A percentile compares a stretch with the other conserved stretches of the same genome.
Conservation (phyloP, 129 eudicot species). For the Arctium minus region DNA sequence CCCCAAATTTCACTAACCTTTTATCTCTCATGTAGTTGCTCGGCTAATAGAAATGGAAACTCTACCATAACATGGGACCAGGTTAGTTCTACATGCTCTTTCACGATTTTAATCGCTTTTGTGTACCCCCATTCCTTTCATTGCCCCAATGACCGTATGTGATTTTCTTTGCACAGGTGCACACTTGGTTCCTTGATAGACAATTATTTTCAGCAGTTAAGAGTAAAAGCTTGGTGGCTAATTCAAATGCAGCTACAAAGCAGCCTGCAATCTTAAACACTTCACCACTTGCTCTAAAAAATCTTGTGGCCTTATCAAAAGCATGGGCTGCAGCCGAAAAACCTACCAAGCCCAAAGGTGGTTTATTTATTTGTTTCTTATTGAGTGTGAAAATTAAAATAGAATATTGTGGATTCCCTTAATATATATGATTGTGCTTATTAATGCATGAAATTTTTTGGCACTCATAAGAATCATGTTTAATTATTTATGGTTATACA, state of each 20-base stretch:
- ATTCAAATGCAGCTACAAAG: conserved; percentile 10
- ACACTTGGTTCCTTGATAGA: conserved; percentile 38
- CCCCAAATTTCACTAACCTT: neutral
- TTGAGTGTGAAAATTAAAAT: neutral
- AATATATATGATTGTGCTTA: conserved; percentile 1
- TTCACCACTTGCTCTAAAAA: conserved; percentile 24
- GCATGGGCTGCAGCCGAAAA: conserved; percentile 26
- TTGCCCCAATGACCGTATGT: neutral
- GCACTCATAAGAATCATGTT: neutral
- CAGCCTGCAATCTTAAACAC: conserved; percentile 14
- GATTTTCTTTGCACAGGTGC: conserved; percentile 19
- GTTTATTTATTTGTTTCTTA: neutral
- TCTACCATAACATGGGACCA: conserved; percentile 25
- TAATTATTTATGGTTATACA: neutral
- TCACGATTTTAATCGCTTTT: neutral
- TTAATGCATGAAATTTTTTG: neutral
- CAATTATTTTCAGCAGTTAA: conserved; percentile 24
- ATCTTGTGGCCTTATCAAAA: conserved; percentile 28
- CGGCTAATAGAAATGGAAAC: conserved; percentile 29
- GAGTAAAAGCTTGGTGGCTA: conserved; percentile 9
- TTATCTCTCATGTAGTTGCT: conserved; percentile 22
- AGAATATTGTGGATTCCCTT: neutral
- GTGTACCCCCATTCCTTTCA: conserved; percentile 2
- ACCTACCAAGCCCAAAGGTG: conserved; percentile 37
- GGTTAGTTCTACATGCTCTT: conserved; percentile 20